phyloP scores from a whole-genome alignment of 371 early-diverging fungal species.

The Mortierella sp. region DNA sequence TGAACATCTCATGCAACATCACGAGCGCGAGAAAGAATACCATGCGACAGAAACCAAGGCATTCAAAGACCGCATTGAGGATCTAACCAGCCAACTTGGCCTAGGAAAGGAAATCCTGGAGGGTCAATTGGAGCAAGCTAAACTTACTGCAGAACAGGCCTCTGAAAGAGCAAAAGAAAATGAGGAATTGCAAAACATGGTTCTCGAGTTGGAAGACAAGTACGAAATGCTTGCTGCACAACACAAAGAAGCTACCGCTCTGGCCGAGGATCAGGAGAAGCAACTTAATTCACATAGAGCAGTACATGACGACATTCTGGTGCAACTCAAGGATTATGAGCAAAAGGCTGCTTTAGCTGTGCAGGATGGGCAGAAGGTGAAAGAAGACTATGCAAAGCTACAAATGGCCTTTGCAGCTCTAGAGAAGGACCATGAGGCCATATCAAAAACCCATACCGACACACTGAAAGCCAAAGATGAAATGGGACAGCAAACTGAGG shows the following conservation, averaged over 20 bases:
- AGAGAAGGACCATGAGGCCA: conserved; percentile 40
- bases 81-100: conserved; percentile 20
- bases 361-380: conserved; percentile 16
- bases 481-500: conserved; percentile 26
- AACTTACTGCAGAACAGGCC: conserved; percentile 27
- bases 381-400: conserved; percentile 35
- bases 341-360: conserved; percentile 20
- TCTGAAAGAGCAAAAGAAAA: conserved; percentile 36
- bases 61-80: conserved; percentile 47
- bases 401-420: conserved; percentile 48
- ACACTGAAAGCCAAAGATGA: conserved; percentile 20
- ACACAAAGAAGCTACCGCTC: conserved; percentile 25
- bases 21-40: conserved; percentile 29
- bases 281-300: conserved; percentile 51
- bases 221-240: conserved; percentile 31
- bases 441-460: conserved; percentile 15
- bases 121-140: conserved; percentile 34
- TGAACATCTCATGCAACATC: conserved; percentile 37
- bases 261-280: conserved; percentile 39
- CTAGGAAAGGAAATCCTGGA: conserved; percentile 45
- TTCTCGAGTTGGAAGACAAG: conserved; percentile 45
- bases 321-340: conserved; percentile 47
- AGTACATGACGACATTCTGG: conserved; percentile 42
- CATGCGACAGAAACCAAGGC: conserved; percentile 30
- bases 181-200: conserved; percentile 49